A percentile compares a stretch with the other conserved stretches of the same genome.
Evolutionary conservation across 1,284 basidiomycete genomes (phyloP).

Genomic region (Leccinum pachyderme): DNA sequence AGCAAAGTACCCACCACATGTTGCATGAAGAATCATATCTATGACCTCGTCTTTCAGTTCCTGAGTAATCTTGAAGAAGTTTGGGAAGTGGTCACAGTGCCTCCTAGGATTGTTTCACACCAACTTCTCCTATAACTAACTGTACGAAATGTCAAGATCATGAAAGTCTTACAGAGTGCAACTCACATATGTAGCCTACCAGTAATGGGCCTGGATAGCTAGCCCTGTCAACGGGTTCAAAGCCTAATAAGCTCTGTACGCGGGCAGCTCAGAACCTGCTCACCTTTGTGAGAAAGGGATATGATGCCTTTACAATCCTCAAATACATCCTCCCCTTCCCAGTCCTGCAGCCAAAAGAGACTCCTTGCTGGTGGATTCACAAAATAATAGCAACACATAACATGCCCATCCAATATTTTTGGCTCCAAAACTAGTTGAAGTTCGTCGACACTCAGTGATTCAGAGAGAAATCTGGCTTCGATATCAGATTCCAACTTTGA

Average conservation of each 20-base stretch:
- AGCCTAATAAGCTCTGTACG: neutral
- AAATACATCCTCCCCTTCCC: constrained; percentile 20
- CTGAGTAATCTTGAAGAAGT: constrained; percentile 35
- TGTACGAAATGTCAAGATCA: constrained; percentile 8
- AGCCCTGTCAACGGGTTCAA: constrained; percentile 36
- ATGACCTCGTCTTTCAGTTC: constrained; percentile 44
- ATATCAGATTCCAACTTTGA: constrained; percentile 13
- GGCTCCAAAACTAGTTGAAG: constrained; percentile 34
- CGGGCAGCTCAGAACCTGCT: neutral
- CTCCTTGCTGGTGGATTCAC: constrained; percentile 25
- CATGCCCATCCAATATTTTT: neutral
- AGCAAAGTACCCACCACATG: constrained; percentile 40
- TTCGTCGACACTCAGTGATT: constrained; percentile 15
- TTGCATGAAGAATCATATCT: constrained; percentile 47
- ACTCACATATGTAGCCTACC: constrained; percentile 36
- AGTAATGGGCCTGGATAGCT: constrained; percentile 52
- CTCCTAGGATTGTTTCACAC: constrained; percentile 36
- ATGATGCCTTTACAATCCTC: constrained; percentile 20
- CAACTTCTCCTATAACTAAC: neutral
- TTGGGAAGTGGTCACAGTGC: constrained; percentile 53
- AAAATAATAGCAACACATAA: constrained; percentile 32
- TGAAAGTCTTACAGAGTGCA: neutral
- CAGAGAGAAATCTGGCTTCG: neutral
- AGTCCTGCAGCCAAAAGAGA: constrained; percentile 33
- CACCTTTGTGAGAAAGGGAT: constrained; percentile 30